These are phyloP conservation scores for Phialophora tarda DNA, from an alignment of 2,329 filamentous ascomycete genomes.

Conservation along the genomic window DNA sequence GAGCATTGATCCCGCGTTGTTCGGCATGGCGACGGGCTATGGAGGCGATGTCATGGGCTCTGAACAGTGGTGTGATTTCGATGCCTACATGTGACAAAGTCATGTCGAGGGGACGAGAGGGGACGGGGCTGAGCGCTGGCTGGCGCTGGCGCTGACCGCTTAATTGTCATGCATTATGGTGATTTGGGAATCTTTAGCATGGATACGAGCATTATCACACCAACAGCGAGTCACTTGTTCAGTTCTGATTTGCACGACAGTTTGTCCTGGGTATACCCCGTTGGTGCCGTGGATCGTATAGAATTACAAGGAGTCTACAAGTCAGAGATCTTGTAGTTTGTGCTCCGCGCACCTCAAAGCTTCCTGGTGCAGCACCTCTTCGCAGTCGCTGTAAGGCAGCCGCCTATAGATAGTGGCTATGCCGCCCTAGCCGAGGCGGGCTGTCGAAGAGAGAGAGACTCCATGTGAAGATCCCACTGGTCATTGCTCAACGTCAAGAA, in stretches of 20 bases:
- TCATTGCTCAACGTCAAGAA: not conserved
- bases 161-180: not conserved
- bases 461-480: not conserved
- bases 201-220: not conserved
- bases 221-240: not conserved
- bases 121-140: not conserved
- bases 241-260: not conserved
- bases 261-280: not conserved
- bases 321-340: not conserved
- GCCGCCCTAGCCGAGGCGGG: too few species aligned
- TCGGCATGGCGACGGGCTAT: conserved; percentile 5
- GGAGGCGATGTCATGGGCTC: not conserved
- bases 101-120: too few species aligned
- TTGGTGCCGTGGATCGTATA: not conserved
- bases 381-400: not conserved
- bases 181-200: not conserved
- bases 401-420: not conserved
- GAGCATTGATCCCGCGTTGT: conserved; percentile 19
- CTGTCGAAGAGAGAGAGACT: not conserved
- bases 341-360: not conserved
- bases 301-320: not conserved
- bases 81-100: not conserved
- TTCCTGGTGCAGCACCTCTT: not conserved
- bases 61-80: conserved; percentile 1
- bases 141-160: not conserved